Base-by-base conservation (phyloP, 352 stramenopile species). In the Globisporangium parvum region DNA sequence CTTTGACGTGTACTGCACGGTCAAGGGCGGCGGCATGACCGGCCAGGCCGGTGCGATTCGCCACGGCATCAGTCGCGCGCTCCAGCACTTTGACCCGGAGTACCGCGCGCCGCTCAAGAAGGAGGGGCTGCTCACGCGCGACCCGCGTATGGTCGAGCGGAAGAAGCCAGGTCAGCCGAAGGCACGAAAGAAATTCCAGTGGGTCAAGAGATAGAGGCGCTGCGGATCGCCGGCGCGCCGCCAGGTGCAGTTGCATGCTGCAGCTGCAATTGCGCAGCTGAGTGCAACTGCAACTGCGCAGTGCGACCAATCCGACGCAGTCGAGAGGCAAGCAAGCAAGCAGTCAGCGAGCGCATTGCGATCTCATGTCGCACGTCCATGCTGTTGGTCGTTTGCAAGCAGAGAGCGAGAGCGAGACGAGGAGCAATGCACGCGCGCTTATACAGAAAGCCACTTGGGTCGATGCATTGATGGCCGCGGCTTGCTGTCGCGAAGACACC, bases 91-190 rank as follows among this genome's bases (percentile, higher is more conserved):
- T 66, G 88, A 99, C 65, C 94, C 93, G 41, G 80, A 91, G 60
- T 87, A 91, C 69, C 91, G 95, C 57, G 77, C 87, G 55, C 65
- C 84, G 5, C 85, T 99, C 57, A 98, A 98, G 76, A 86, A 88
- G 62, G 75, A 89, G 41, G 93, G 95, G 58, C 85, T 97, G 59
- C 67, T 99, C 37, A 98, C 83, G 62, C 79, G 95, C 68, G 96
- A 99, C 84, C 76, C 94, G 62, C 74, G 96, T 70, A 96, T 95
- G 76, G 96, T 98, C 50, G 95, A 99, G 79, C 77, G 92, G 58
- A 99, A 99, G 82, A 98, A 98, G 73, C 57, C 94, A 37, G 96
- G 96, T 60, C 89, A 93, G 65, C 75, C 87, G 35, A 99, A 99
- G 80, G 95, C 96, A 6, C 87, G 96, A 63, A 98, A 98, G 87